phyloP scores from a whole-genome alignment of 2,329 filamentous ascomycete species.

The Bipolaris victoriae region DNA sequence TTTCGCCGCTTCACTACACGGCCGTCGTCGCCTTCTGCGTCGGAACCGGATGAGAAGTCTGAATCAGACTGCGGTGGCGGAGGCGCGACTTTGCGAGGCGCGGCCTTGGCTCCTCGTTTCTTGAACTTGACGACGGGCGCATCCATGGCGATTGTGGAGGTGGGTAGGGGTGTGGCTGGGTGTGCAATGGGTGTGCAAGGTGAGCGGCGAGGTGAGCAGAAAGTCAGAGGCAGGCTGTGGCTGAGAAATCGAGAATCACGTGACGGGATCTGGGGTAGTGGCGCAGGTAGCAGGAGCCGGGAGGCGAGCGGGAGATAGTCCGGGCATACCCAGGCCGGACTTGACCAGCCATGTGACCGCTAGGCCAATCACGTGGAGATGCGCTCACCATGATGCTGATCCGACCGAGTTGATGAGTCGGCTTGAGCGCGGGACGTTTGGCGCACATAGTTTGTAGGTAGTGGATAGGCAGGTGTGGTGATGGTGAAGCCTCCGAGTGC shows the following conservation, averaged over 20 bases:
- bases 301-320: neutral
- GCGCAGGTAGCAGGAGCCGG: constrained; percentile 2
- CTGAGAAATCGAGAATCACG: constrained; percentile 29
- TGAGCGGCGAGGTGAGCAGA: constrained; percentile 13
- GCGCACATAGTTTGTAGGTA: neutral
- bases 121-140: constrained; percentile 77
- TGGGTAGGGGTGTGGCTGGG: neutral
- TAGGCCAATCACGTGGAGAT: too few relatives aligned
- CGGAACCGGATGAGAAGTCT: constrained; percentile 72
- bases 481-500: too few relatives aligned
- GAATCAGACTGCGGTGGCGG: constrained; percentile 66
- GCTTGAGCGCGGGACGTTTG: neutral
- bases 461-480: too few relatives aligned
- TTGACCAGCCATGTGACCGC: too few relatives aligned
- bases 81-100: constrained; percentile 80
- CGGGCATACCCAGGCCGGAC: neutral
- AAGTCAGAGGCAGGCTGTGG: constrained; percentile 34
- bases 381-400: too few relatives aligned
- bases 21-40: constrained; percentile 71
- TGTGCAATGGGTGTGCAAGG: neutral
- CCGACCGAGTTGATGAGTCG: too few relatives aligned
- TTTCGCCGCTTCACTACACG: constrained; percentile 79
- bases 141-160: constrained; percentile 38
- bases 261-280: constrained; percentile 21
- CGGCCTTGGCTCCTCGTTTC: constrained; percentile 78